These are phyloP conservation scores for Mastigamoeba balamuthi DNA, from an alignment of 78 protist species.

Conservation along the genomic window DNA sequence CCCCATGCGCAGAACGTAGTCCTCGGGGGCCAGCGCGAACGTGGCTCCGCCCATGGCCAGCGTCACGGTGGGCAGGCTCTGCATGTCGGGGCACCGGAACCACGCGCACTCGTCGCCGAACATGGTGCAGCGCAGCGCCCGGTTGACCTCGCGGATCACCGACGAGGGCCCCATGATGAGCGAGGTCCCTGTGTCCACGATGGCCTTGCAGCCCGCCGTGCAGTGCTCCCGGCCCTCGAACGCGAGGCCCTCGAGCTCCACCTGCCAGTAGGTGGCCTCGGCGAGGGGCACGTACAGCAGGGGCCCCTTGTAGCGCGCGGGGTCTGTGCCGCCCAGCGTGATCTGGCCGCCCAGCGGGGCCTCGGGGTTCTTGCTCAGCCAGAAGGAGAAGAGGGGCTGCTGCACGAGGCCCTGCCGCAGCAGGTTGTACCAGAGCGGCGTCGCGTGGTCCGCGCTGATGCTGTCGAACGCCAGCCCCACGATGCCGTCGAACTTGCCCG, in stretches of 20 bases:
- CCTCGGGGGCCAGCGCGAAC: conserved; percentile 52
- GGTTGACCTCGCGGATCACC: conserved; percentile 6
- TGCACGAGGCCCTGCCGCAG: conserved; percentile 50
- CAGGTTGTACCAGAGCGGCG: conserved; percentile 73
- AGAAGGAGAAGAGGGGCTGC: conserved; percentile 70
- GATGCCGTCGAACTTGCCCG: conserved; percentile 83
- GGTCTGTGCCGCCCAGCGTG: conserved; percentile 79
- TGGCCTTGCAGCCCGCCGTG: conserved; percentile 63
- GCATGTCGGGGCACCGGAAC: conserved; percentile 49
- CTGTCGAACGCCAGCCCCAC: conserved; percentile 81
- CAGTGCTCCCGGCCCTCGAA: conserved; percentile 31
- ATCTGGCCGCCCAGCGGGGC: conserved; percentile 71
- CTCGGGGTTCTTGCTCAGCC: conserved; percentile 49
- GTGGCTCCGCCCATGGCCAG: conserved; percentile 56
- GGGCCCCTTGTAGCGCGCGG: conserved; percentile 43
- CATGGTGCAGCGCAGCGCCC: conserved; percentile 3
- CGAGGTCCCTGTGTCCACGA: conserved; percentile 92
- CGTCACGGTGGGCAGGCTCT: conserved; percentile 54
- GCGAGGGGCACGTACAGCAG: conserved; percentile 70
- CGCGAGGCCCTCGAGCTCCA: conserved; percentile 33
- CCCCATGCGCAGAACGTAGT: conserved; percentile 78
- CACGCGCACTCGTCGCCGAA: neutral
- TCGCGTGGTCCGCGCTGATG: conserved; percentile 77
- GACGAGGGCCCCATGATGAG: conserved; percentile 81
- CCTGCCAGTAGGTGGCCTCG: conserved; percentile 69